Evolutionary conservation across 1,284 basidiomycete genomes (phyloP), one percentile per base, ranked within the genome.

Genomic region (Melampsora allii-populina): DNA sequence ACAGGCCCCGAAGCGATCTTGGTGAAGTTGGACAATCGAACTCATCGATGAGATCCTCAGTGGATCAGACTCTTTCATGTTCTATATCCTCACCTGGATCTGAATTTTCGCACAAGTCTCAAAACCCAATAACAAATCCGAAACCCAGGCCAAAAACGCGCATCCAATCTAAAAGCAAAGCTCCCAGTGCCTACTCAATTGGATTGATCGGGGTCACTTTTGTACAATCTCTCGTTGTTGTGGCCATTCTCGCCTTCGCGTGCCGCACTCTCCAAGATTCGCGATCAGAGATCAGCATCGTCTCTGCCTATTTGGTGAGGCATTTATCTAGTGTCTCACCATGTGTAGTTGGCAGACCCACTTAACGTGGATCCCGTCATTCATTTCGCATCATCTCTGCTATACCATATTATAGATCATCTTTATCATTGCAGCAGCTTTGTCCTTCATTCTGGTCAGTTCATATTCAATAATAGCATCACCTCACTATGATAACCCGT

Each of bases 391-490:
- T 61, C 31, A 24, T 33, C 33, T 61, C 33, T 61, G 24, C 0
- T 61, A 3, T 61, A 6, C 5, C 31, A 27, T 17, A 60, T 60
- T 21, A 4, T 56, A 56, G 50, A 29, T 29, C 29, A 53, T 53
- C n/a, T 53, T 53, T 27, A 53, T 53, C 27, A 27, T 53, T 17
- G 50, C 50, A 24, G 33, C 24, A 9, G 59, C 33, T n/a, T 33
- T 61, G 17, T 61, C 59, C 24, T 31, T 61, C 59, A 61, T 61
- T 36, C 7, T 61, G 59, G 59, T 61, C 10, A 53, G 27, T 53
- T 53, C n/a, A 3, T 42, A 12, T 9, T 42, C 39, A 42, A 12
- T 53, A 17, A 21, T 0, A 53, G 9, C 50, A 53, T 24, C 7
- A 1, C 50, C 1, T 53, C 50, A 17, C 19, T 50, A n/a, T 50